These are phyloP conservation scores for Hirschfeldia incana DNA, from an alignment of 345 rosid species.

Conservation along the genomic window DNA sequence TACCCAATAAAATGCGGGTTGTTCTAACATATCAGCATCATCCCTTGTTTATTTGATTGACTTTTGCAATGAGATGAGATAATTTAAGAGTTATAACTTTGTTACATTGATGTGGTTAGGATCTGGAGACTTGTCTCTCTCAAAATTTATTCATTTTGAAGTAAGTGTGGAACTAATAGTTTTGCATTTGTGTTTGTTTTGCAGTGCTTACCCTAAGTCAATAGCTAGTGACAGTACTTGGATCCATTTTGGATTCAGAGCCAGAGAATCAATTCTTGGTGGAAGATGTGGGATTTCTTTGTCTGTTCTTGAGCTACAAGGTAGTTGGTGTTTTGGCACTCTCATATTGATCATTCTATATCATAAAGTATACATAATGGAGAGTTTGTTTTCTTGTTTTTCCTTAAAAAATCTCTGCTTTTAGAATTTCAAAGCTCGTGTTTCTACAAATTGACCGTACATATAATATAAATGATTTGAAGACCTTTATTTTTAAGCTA, in stretches of 20 bases:
- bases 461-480: neutral
- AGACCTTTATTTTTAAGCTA: neutral
- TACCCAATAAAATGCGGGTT: no score
- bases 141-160: neutral
- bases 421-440: neutral
- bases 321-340: neutral
- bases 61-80: neutral
- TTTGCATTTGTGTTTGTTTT: neutral
- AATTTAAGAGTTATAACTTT: neutral
- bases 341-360: neutral
- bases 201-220: neutral
- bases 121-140: neutral
- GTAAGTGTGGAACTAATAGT: neutral
- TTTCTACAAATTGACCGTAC: neutral
- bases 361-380: neutral
- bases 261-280: neutral
- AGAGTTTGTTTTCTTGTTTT: neutral
- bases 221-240: neutral
- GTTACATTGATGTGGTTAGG: neutral
- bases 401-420: neutral
- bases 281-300: neutral
- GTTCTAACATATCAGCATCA: slow-evolving; percentile 27
- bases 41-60: neutral
- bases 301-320: neutral
- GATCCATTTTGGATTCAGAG: neutral